Base-by-base conservation (phyloP, 1,284 basidiomycete species). In the Boletus sp. region DNA sequence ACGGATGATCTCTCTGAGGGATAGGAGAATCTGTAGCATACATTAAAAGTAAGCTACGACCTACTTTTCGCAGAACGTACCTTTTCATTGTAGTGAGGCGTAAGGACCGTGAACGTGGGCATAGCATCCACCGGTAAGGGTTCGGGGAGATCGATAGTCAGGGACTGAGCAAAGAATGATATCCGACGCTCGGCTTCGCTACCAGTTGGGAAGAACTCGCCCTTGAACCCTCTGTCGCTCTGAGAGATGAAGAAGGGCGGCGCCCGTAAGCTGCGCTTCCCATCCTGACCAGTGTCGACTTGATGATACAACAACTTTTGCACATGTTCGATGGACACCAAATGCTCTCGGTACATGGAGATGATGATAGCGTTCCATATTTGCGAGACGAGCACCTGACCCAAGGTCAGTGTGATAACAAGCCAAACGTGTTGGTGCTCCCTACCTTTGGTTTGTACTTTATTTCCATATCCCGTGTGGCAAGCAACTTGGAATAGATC, bases 331-430 rank as follows among this genome's bases (percentile, higher is more conserved):
- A 95, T 95, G 41, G 92, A 95, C 33, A 96, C 73, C n/a, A 96
- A 67, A 67, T 96, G 94, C 68, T 96, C 94, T 61, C 94, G 86
- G 69, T 96, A 97, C 94, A 97, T 97, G n/a, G 93, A 96, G 57
- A 97, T 96, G 71, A 97, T 95, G 70, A 97, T 84, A 32, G 94
- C 93, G 66, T 97, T 97, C 94, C 94, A 96, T 51, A 96, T 91
- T 70, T 97, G 94, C 19, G 92, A 95, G 29, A 97, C 94, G 29
- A 97, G 77, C 27, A 97, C 93, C 88, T 90, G 55, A 30, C 26
- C 29, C n/a, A n/a, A 25, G 25, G 36, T 61, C 8, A 53, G 23
- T 30, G 19, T 19, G 12, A 37, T 33, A 17, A 40, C 34, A 14
- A 36, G 13, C 34, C 17, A 33, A 23, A 23, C 32, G 16, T 33